Evolutionary conservation across 257 asterid species (phyloP).

Genomic region (Verbena officinalis): DNA sequence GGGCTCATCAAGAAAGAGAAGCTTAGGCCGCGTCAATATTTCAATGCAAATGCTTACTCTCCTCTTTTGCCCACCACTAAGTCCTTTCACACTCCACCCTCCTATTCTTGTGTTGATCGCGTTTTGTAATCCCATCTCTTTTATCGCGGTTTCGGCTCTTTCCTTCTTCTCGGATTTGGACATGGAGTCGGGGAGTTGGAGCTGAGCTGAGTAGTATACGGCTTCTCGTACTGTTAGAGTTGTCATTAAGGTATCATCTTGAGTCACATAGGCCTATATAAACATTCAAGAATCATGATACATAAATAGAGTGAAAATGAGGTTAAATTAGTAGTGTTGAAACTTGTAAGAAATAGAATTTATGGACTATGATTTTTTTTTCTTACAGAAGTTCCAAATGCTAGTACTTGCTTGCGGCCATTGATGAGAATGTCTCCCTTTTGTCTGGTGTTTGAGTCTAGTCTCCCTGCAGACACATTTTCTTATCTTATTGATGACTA

Average conservation of each 20-base stretch:
- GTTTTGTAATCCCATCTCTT: conserved; percentile 62
- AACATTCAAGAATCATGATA: background rate
- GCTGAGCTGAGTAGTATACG: conserved; percentile 56
- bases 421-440: conserved; percentile 62
- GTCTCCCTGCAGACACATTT: conserved; percentile 45
- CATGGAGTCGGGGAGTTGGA: conserved; percentile 56
- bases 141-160: conserved; percentile 48
- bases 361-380: background rate
- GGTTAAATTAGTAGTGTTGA: background rate
- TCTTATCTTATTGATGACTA: background rate
- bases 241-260: conserved; percentile 59
- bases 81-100: conserved; percentile 66
- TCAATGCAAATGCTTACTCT: conserved; percentile 68
- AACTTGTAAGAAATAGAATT: background rate
- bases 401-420: conserved; percentile 56
- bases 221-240: conserved; percentile 66
- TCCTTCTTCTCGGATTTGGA: conserved; percentile 45
- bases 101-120: conserved; percentile 58
- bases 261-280: conserved; percentile 63
- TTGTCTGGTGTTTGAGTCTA: conserved; percentile 55
- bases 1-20: conserved; percentile 63
- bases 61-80: conserved; percentile 68
- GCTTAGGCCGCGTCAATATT: conserved; percentile 55
- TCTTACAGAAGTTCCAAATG: conserved; percentile 71
- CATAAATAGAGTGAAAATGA: background rate